Conservation (phyloP, 371 early-diverging fungal species). For the Capillidium rhysosporum region DNA sequence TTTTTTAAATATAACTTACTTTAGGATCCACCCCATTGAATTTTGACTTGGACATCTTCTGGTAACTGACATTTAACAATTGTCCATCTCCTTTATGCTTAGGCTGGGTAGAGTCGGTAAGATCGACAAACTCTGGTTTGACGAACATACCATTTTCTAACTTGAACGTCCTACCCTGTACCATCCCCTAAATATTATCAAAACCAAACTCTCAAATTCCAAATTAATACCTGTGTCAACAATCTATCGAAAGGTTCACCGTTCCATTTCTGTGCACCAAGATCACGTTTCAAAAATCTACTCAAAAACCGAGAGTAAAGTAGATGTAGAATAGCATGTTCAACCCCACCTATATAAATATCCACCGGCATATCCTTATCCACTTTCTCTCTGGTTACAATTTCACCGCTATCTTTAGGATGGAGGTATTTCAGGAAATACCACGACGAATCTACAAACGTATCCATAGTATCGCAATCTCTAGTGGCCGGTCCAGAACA, state of each 20-base stretch:
- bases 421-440: conserved; percentile 76
- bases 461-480: conserved; percentile 91
- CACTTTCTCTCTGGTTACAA: conserved; percentile 36
- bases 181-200: conserved; percentile 56
- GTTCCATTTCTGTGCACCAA: conserved; percentile 17
- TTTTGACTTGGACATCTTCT: conserved; percentile 94
- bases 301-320: conserved; percentile 81
- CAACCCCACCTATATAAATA: conserved; percentile 84
- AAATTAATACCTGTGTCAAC: conserved; percentile 42
- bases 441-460: conserved; percentile 93
- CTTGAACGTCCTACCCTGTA: conserved; percentile 67
- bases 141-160: conserved; percentile 58
- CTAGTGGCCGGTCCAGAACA: conserved; percentile 51
- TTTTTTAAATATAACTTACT: conserved; percentile 14
- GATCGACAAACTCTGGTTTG: conserved; percentile 51
- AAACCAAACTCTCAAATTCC: background rate
- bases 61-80: conserved; percentile 39
- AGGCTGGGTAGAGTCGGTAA: conserved; percentile 25
- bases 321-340: conserved; percentile 87
- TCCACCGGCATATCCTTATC: conserved; percentile 61
- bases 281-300: conserved; percentile 48
- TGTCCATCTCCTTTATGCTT: conserved; percentile 38
- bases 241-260: conserved; percentile 66
- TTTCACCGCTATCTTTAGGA: conserved; percentile 37
- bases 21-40: conserved; percentile 82